Base-by-base conservation (phyloP, 805 yeast genomes). In the Candida nitratophila region DNA sequence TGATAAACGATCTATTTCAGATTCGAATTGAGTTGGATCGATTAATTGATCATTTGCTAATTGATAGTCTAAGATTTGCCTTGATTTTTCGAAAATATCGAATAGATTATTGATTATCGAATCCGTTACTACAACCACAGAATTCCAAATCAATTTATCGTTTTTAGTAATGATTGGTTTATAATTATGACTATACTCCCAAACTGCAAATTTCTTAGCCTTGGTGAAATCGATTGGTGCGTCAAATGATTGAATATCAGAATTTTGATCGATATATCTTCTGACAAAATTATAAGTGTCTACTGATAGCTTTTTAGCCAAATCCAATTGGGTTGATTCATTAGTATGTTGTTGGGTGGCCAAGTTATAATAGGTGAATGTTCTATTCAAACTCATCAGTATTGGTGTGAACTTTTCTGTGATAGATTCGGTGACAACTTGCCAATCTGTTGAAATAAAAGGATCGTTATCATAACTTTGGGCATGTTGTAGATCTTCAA, bases 391-490 rank as follows among this genome's bases (percentile, higher is more conserved):
- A 7, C 58, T 52, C 35, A 61, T 49, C 21, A 80, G 51, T 33
- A 71, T 58, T 11, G 84, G 83, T 1, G 77, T 63, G 55, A 81
- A 81, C 52, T 79, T 79, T 26, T 60, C 60, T 6, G 66, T 70
- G n/a, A 79, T 70, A 30, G 61, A 67, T 40, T 67, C 69, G 0
- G 81, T 71, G 3, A 71, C 61, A n/a, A 59, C 47, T 51, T 73
- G 79, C 86, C 87, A 81, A 53, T 81, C 59, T 0, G 74, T 77
- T 12, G 74, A 68, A 7, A 52, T 33, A 34, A 56, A 59, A 5
- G 78, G 74, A 44, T 69, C 60, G 20, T 63, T 66, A 22, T 21
- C 30, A 15, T 14, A 22, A 30, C 35, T 39, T 14, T 26, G 30
- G 2, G 65, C 67, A 0, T 56, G 35, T 17, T 48, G 31, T 21